Conservation (phyloP, 2,329 filamentous ascomycete species). For the Dryadomyces quercus-mongolicae region DNA sequence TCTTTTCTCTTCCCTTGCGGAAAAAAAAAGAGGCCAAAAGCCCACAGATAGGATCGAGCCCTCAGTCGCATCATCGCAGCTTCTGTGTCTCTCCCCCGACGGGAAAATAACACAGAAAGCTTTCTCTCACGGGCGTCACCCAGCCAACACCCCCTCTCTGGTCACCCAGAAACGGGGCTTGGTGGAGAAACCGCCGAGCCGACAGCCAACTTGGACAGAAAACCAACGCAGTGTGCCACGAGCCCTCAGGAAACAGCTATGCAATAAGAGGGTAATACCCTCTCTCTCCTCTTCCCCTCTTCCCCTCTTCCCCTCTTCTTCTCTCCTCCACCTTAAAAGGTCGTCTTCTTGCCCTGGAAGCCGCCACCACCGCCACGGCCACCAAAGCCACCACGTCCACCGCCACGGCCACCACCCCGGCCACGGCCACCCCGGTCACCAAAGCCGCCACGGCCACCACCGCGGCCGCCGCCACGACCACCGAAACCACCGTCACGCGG, state of each 20-base stretch:
- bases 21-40: conserved; percentile 12
- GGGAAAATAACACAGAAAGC: neutral
- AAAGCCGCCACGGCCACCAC: conserved; percentile 28
- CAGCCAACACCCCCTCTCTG: neutral
- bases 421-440: conserved; percentile 38
- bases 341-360: conserved; percentile 72
- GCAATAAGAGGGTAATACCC: conserved; percentile 17
- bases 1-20: neutral
- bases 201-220: conserved; percentile 46
- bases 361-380: conserved; percentile 41
- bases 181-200: conserved; percentile 28
- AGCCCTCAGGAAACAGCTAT: conserved; percentile 30
- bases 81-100: neutral
- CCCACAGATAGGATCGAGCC: conserved; percentile 17
- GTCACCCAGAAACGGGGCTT: neutral
- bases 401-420: conserved; percentile 37
- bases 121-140: conserved; percentile 3
- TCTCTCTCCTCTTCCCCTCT: conserved; percentile 8
- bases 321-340: conserved; percentile 23
- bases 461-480: conserved; percentile 31
- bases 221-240: conserved; percentile 17
- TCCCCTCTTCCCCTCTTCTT: neutral
- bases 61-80: conserved; percentile 9
- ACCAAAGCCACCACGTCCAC: conserved; percentile 46
- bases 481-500: conserved; percentile 42